A percentile compares a stretch with the other conserved stretches of the same genome.
phyloP scores from a whole-genome alignment of 768 basidiomycete genomes.

The Amanita thiersii region DNA sequence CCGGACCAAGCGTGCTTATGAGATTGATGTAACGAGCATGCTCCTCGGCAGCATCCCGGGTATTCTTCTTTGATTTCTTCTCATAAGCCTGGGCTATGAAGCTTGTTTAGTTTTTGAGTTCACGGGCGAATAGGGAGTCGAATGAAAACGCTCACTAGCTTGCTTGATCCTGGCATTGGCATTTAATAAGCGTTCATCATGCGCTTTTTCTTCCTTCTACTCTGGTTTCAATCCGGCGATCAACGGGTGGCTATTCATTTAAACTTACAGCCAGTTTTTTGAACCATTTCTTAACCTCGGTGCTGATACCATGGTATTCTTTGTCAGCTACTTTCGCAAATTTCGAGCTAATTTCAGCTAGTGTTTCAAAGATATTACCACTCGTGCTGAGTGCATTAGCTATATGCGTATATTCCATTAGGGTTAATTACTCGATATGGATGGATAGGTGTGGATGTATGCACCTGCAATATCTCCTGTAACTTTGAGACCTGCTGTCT shows the following conservation, averaged over 20 bases:
- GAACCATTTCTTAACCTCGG: slow-evolving; percentile 80
- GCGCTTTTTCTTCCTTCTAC: slow-evolving; percentile 74
- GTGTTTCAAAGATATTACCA: slow-evolving; percentile 58
- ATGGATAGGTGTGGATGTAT: slow-evolving; percentile 12
- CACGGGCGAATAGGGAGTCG: background rate
- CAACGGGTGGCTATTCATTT: background rate
- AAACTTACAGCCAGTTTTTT: slow-evolving; percentile 67
- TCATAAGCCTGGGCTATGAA: slow-evolving; percentile 59
- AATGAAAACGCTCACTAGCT: slow-evolving; percentile 38
- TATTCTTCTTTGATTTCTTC: slow-evolving; percentile 72
- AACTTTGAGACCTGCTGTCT: slow-evolving; percentile 52
- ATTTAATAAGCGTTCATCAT: slow-evolving; percentile 61
- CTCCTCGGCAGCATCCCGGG: slow-evolving; percentile 60
- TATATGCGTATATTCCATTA: background rate
- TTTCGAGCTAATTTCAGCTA: slow-evolving; percentile 66
- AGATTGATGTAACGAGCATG: slow-evolving; percentile 72
- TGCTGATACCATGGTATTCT: slow-evolving; percentile 56
- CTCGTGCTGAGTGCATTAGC: slow-evolving; percentile 57
- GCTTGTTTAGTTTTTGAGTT: slow-evolving; percentile 6
- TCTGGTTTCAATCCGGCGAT: background rate
- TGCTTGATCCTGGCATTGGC: slow-evolving; percentile 72
- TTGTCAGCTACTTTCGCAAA: slow-evolving; percentile 70
- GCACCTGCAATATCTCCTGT: slow-evolving; percentile 58
- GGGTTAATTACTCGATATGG: background rate
- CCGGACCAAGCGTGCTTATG: slow-evolving; percentile 63